Percentiles rank a stretch among this genome's conserved stretches.
Evolutionary conservation across 1,284 basidiomycete species (phyloP).

Genomic region (Chalciporus sp.): DNA sequence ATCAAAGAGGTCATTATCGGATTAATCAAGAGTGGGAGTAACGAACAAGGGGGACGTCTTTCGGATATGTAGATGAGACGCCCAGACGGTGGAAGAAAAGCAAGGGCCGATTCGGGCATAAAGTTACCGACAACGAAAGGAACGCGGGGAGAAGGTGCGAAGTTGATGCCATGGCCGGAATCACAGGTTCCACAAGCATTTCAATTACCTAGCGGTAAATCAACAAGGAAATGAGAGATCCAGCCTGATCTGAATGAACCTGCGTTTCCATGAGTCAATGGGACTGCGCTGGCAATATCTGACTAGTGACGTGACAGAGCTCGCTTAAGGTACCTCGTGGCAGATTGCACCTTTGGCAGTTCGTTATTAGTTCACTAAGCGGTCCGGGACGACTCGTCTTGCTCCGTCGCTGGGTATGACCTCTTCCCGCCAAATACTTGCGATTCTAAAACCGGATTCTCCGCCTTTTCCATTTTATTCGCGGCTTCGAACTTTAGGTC

Average conservation of each 20-base stretch:
- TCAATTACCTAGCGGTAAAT: slow-evolving; percentile 33
- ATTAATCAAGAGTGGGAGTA: slow-evolving; percentile 10
- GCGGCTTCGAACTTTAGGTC: slow-evolving; percentile 16
- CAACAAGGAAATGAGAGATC: slow-evolving; percentile 34
- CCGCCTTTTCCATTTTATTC: slow-evolving; percentile 13
- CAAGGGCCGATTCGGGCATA: slow-evolving; percentile 26
- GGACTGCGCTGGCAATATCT: slow-evolving; percentile 11
- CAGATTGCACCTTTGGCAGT: slow-evolving; percentile 19
- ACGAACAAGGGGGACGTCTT: neutral
- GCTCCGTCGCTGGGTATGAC: slow-evolving; percentile 13
- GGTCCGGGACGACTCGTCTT: slow-evolving; percentile 26
- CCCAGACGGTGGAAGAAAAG: slow-evolving; percentile 8
- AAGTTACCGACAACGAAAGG: slow-evolving; percentile 30
- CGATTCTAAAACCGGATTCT: slow-evolving; percentile 9
- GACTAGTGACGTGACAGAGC: slow-evolving; percentile 14
- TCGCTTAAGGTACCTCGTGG: slow-evolving; percentile 32
- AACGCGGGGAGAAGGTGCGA: slow-evolving; percentile 29
- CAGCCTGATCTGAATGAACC: slow-evolving; percentile 19
- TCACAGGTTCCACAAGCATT: slow-evolving; percentile 21
- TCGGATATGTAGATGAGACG: slow-evolving; percentile 2
- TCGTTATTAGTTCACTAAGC: slow-evolving; percentile 20
- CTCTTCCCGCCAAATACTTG: slow-evolving; percentile 1
- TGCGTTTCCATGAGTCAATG: slow-evolving; percentile 26
- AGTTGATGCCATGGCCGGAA: slow-evolving; percentile 31
- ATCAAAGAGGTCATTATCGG: slow-evolving; percentile 5